Evolutionary conservation across 2,329 filamentous ascomycete genomes (phyloP).

Genomic region (Colletotrichum costaricense): DNA sequence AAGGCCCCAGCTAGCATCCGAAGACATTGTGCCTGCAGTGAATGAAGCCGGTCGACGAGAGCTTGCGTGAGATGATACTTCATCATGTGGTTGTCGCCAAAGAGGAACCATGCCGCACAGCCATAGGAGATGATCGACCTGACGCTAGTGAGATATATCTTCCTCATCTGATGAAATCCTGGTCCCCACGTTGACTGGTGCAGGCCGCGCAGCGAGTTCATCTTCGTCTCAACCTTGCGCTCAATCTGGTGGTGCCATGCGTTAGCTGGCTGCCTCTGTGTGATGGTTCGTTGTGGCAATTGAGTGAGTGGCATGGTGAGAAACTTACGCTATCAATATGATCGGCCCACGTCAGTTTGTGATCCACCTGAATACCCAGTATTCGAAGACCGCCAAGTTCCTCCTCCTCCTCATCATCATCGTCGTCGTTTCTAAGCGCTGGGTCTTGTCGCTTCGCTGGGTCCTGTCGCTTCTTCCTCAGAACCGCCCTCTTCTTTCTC

Average conservation of each 20-base stretch:
- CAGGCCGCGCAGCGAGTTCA: not conserved
- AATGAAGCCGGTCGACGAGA: not conserved
- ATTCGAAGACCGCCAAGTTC: not conserved
- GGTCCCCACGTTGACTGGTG: not conserved
- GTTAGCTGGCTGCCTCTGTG: too few relatives aligned
- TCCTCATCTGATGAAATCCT: not conserved
- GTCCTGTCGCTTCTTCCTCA: too few relatives aligned
- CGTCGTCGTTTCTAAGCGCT: too few relatives aligned
- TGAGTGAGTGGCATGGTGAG: not conserved
- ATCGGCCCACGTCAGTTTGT: not conserved
- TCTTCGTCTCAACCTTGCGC: conserved; percentile 4
- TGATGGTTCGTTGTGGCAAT: too few relatives aligned
- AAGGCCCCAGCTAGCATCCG: not conserved
- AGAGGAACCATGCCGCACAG: conserved; percentile 2
- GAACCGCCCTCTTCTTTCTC: not conserved
- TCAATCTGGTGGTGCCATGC: not conserved
- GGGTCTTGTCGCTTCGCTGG: too few relatives aligned
- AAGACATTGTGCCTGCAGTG: not conserved
- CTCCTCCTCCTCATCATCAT: too few relatives aligned
- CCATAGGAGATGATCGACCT: conserved; percentile 4
- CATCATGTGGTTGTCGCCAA: not conserved
- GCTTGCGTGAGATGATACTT: not conserved
- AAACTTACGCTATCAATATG: not conserved
- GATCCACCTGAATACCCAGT: not conserved
- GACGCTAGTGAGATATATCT: not conserved